phyloP scores from a whole-genome alignment of 441 rosid genomes.

The Bruguiera hainesii region DNA sequence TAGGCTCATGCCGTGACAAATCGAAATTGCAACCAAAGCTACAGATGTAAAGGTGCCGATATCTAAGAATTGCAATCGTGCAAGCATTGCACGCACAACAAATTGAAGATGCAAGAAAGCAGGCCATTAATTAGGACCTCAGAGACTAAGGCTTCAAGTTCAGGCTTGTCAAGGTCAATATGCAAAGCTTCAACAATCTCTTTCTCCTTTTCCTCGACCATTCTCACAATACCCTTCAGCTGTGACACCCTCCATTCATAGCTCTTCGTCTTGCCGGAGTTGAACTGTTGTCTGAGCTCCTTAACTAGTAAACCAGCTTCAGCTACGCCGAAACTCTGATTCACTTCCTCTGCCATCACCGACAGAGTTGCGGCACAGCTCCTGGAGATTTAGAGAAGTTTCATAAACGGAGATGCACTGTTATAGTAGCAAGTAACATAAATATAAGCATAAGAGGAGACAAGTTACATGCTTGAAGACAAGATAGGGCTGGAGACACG shows the following conservation, averaged over 20 bases:
- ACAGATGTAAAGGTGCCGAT: too few species aligned
- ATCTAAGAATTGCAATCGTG: too few species aligned
- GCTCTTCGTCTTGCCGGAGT: constrained; percentile 58
- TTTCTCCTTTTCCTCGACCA: constrained; percentile 62
- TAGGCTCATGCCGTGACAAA: too few species aligned
- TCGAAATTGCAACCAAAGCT: too few species aligned
- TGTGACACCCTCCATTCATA: constrained; percentile 78
- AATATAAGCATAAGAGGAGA: too few species aligned
- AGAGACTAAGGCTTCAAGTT: constrained; percentile 49
- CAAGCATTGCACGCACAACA: neutral
- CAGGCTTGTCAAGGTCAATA: constrained; percentile 69
- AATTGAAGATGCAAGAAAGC: neutral
- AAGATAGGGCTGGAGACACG: too few species aligned
- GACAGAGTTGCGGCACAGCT: constrained; percentile 30
- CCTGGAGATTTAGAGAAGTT: neutral
- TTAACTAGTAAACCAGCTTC: constrained; percentile 43
- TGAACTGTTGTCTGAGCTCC: constrained; percentile 49
- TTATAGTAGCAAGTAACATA: too few species aligned
- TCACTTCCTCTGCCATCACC: constrained; percentile 27
- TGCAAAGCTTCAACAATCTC: constrained; percentile 55
- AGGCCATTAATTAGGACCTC: constrained; percentile 42
- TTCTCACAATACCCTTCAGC: constrained; percentile 42
- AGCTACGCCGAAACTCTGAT: constrained; percentile 32
- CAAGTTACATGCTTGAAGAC: too few species aligned
- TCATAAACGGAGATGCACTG: too few species aligned